Base-by-base conservation (phyloP, 495 filamentous ascomycete genomes). In the Xylaria flabelliformis region DNA sequence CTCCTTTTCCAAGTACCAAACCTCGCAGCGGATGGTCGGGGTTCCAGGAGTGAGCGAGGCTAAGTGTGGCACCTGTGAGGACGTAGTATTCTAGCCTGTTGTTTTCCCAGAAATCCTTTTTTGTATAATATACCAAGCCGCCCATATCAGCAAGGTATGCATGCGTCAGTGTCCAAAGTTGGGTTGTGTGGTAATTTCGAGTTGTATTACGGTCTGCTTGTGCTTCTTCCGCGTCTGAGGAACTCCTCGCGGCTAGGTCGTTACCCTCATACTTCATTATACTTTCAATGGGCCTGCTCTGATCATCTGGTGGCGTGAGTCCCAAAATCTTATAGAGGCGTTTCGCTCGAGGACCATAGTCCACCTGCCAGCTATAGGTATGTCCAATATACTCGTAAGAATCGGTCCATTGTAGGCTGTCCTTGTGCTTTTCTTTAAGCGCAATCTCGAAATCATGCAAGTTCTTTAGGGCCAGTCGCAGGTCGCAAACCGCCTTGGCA, bases 101-200 rank as follows among this genome's bases (percentile, higher is more conserved):
- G n/a, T n/a, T n/a, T n/a, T n/a, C n/a, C n/a, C n/a, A n/a, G n/a
- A n/a, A n/a, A n/a, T n/a, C n/a, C n/a, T n/a, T n/a, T n/a, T n/a
- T n/a, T n/a, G n/a, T n/a, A n/a, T n/a, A n/a, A n/a, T 59, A 34
- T 59, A 29, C 10, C 9, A 59, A 17, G 24, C 55, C 55, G 10
- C 55, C 55, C 55, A 59, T 59, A 59, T 59, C 36, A 0, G 55
- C 55, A 59, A 59, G 19, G 17, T 59, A 24, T 8, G 55, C 55
- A 36, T 59, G 55, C 17, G 55, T 59, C 29, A 59, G 15, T 34
- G 55, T 59, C 55, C 55, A 59, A 15, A 32, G 29, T 24, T 59
- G 55, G 55, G 2, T 1, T 8, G 36, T 39, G 36, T 8, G 36
- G 36, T 8, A 39, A 39, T 0, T 39, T 39, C 1, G 36, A 39